These are phyloP conservation scores for Eimeria maxima DNA, from an alignment of 169 alveolate genomes.

Conservation along the genomic window DNA sequence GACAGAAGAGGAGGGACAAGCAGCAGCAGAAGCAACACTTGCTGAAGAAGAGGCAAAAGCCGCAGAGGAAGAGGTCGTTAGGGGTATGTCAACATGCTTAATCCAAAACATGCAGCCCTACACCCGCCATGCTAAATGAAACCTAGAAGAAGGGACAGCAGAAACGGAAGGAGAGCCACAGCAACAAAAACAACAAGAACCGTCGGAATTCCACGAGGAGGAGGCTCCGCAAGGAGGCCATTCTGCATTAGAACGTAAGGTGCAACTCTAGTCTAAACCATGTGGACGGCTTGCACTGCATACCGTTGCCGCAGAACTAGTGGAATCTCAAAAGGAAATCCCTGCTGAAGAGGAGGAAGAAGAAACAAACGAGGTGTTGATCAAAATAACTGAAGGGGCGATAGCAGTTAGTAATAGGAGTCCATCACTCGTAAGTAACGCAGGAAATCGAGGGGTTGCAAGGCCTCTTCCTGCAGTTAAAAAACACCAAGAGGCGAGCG, in stretches of 20 bases:
- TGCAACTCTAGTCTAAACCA: background rate
- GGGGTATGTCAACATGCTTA: background rate
- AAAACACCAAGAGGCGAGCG: background rate
- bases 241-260: background rate
- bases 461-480: constrained; percentile 42
- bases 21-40: constrained; percentile 35
- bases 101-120: background rate
- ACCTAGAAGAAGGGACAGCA: background rate
- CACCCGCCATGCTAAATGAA: background rate
- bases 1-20: background rate
- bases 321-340: background rate
- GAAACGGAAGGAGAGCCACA: background rate
- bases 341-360: constrained; percentile 62
- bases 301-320: background rate
- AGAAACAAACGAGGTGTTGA: constrained; percentile 9
- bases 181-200: background rate
- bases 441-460: background rate
- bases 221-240: background rate
- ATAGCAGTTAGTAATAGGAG: background rate
- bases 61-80: constrained; percentile 9
- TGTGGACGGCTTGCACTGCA: background rate
- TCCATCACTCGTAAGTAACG: background rate
- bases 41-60: constrained; percentile 36
- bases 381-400: background rate
- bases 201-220: background rate